A percentile compares a stretch with the other conserved stretches of the same genome.
Evolutionary conservation across 129 eudicot species (phyloP).

Genomic region (Scalesia atractyloides): DNA sequence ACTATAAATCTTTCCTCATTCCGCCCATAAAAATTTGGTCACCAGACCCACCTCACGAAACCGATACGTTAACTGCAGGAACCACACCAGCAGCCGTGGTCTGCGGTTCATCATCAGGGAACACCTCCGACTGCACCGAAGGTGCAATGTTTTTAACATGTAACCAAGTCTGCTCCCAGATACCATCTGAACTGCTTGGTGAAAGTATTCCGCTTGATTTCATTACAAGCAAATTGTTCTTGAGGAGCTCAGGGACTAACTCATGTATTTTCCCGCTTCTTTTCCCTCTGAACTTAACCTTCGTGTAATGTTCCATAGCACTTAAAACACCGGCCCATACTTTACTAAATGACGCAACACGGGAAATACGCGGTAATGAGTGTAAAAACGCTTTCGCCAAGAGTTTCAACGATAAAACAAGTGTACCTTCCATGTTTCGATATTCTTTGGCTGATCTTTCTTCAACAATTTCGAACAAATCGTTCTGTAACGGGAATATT

Average conservation of each 20-base stretch:
- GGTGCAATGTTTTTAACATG: conserved; percentile 64
- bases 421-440: conserved; percentile 67
- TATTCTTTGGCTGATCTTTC: conserved; percentile 62
- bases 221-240: conserved; percentile 62
- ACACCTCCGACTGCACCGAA: conserved; percentile 57
- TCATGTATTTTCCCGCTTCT: conserved; percentile 68
- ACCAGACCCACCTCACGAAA: conserved; percentile 39
- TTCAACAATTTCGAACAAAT: conserved; percentile 50
- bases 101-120: conserved; percentile 47
- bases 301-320: conserved; percentile 56
- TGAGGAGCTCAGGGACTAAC: conserved; percentile 71
- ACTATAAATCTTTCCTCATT: conserved; percentile 17
- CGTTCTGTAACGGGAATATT: conserved; percentile 56
- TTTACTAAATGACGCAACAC: conserved; percentile 45
- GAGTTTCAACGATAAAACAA: conserved; percentile 58
- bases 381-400: conserved; percentile 61
- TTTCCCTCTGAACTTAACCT: conserved; percentile 67
- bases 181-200: conserved; percentile 48
- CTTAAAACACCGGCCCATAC: conserved; percentile 60
- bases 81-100: conserved; percentile 29
- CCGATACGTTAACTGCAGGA: conserved; percentile 39
- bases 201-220: conserved; percentile 56
- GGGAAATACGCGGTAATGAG: conserved; percentile 48
- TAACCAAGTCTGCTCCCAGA: conserved; percentile 77
- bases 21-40: conserved; percentile 24